Evolutionary conservation across 2,329 filamentous ascomycete genomes (phyloP).

Genomic region (Alternaria tenuissima): DNA sequence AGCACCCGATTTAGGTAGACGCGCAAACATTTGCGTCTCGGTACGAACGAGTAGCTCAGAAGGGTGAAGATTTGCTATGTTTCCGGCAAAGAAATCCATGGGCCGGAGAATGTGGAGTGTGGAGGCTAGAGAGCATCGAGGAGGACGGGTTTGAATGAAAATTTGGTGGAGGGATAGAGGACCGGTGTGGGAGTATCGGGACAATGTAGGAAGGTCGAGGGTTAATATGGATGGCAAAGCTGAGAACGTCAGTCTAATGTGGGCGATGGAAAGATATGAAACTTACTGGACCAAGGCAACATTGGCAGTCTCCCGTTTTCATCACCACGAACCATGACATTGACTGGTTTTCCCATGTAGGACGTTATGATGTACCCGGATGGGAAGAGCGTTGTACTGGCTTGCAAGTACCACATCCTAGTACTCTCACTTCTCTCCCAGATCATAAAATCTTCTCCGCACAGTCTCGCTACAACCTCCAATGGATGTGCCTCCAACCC

Average conservation of each 20-base stretch:
- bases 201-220: conserved; percentile 26
- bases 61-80: conserved; percentile 35
- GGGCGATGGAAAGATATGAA: conserved; percentile 8
- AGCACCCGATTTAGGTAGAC: conserved; percentile 54
- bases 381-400: conserved; percentile 63
- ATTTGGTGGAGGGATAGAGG: conserved; percentile 52
- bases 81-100: conserved; percentile 44
- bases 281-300: conserved; percentile 60
- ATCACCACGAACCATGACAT: conserved; percentile 52
- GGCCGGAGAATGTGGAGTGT: conserved; percentile 57
- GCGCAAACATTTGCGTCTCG: conserved; percentile 61
- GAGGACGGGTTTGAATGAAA: conserved; percentile 59
- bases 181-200: conserved; percentile 48
- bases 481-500: conserved; percentile 54
- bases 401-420: conserved; percentile 58
- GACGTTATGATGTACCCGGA: conserved; percentile 61
- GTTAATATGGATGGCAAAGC: conserved; percentile 28
- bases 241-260: background rate
- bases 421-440: conserved; percentile 56
- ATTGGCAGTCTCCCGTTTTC: conserved; percentile 55
- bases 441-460: conserved; percentile 63
- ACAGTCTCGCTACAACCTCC: conserved; percentile 60
- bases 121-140: conserved; percentile 47
- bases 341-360: conserved; percentile 60
- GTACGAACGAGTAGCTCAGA: conserved; percentile 57